Evolutionary conservation across 108 stramenopile genomes (phyloP), one percentile per base, ranked within the genome.

Genomic region (Cyclostephanos invisitatus): DNA sequence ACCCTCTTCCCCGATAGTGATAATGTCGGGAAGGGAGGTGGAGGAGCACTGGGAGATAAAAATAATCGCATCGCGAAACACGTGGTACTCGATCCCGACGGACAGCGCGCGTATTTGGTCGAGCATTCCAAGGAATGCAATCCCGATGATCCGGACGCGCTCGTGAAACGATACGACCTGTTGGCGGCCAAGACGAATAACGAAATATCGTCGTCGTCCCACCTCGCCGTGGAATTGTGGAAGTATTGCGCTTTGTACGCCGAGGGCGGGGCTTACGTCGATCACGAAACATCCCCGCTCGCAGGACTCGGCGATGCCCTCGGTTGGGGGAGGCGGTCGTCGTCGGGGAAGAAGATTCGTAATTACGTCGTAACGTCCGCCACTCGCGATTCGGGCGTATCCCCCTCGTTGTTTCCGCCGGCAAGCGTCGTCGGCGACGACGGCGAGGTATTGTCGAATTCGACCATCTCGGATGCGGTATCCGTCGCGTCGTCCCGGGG

Each of bases 161-260:
- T 71, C 17, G 20, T 76, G 2, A 60, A 38, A 0, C 62, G 62
- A 64, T 80, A 56, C 48, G 79, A 80, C 55, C 28, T 18, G 10
- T 35, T 80, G 0, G 27, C 59, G 15, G 21, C 22, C 3, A 3
- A 2, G 28, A 22, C 60, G 21, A 44, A 8, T 20, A 0, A 27
- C 75, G 9, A 71, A 46, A 14, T n/a, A n/a, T n/a, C n/a, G n/a
- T n/a, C n/a, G n/a, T 44, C 60, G 12, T 22, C 59, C 1, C 79
- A 81, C 63, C 67, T 91, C 49, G 88, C 92, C 11, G 37, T 64
- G 37, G 92, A 94, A 80, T 58, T 94, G 2, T 84, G 83, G 71
- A 94, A 94, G 72, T 94, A 85, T 29, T 90, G 90, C 55, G 86
- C 83, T 3, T 58, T 94, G 48, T 74, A 78, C 46, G 18, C 66